Evolutionary conservation across 805 yeast species (phyloP), one percentile per base, ranked within the genome.

Genomic region (Candida stauntonica): DNA sequence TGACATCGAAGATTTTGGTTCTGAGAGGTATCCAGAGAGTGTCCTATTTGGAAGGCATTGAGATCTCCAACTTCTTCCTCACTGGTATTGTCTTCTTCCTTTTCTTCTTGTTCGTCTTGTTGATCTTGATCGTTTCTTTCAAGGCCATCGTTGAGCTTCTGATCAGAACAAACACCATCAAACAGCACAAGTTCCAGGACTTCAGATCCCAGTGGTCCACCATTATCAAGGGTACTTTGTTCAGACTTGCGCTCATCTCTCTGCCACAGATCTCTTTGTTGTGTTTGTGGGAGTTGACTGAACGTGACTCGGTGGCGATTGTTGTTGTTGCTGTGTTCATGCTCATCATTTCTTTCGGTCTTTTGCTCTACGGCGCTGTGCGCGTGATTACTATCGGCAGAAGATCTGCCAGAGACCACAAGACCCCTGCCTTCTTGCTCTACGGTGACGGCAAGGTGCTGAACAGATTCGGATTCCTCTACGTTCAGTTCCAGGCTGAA

Each of bases 21-120:
- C 66, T 93, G 38, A 77, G 95, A 57, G 99, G 99, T 50, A 81
- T 93, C 44, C 86, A 87, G 61, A 80, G 99, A 65, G 96, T 91
- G 6, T 80, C 96, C 0, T 93, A 68, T 58, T 63, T 81, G 51
- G 86, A 96, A 9, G 75, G 75, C 16, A 89, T 93, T 50, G 99
- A 93, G 63, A 72, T 91, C 49, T 81, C 96, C 17, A 80, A 78
- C 55, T 62, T 93, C 41, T 93, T 88, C 62, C 68, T 89, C 66
- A 93, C 99, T 0, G 86, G 89, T 38, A 76, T 87, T 29, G 81
- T 83, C 8, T 86, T 89, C 60, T 84, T 88, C 57, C 62, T 93
- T 14, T 83, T 93, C 61, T 83, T 77, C 61, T 80, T 75, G 14
- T 86, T 75, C 57, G 76, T 73, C 27, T 69, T 76, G 56, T 67